Base-by-base conservation (phyloP, 2,329 filamentous ascomycete species). In the Mariannaea elegans region DNA sequence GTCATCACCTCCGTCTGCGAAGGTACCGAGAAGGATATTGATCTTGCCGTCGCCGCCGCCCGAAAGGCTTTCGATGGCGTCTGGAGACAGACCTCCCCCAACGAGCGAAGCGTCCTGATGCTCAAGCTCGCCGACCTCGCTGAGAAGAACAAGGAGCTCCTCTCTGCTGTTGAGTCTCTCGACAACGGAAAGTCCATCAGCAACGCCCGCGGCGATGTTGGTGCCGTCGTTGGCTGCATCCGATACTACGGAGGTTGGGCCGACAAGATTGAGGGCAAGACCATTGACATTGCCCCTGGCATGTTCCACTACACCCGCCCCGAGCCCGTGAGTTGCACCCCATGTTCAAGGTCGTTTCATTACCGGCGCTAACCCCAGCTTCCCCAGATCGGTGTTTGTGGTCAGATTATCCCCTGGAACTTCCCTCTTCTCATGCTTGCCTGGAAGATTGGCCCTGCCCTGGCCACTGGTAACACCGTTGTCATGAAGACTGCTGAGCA, bases 371-470 rank as follows among this genome's bases (percentile, higher is more conserved):
- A 64, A 70, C 24, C 49, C 31, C 23, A 7, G 2, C 23, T 49
- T 31, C 24, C 36, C 44, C 45, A 77, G 74, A 81, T 91, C 65
- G 90, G 90, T 77, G 90, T 93, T 60, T 93, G 92, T 76, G 93
- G 89, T 72, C 92, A 95, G 77, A 94, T 94, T 73, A 94, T 95
- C 71, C 92, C 92, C 63, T 94, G 91, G 91, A 94, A 94, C 82
- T 94, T 93, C 81, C 91, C 91, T 7, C 81, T 94, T 44, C 85
- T 91, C 73, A 94, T 94, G 90, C 84, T 84, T 75, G 84, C 85
- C 52, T 96, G 92, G 92, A 96, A 96, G 86, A 88, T 92, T 63
- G 89, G 85, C 60, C 90, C 90, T 47, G 90, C 90, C 42, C 81
- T 93, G 71, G 88, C 89, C 67, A 87, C 87, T 34, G 90, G 90